Base-by-base conservation (phyloP, 345 rosid species). In the Syzygium grande region DNA sequence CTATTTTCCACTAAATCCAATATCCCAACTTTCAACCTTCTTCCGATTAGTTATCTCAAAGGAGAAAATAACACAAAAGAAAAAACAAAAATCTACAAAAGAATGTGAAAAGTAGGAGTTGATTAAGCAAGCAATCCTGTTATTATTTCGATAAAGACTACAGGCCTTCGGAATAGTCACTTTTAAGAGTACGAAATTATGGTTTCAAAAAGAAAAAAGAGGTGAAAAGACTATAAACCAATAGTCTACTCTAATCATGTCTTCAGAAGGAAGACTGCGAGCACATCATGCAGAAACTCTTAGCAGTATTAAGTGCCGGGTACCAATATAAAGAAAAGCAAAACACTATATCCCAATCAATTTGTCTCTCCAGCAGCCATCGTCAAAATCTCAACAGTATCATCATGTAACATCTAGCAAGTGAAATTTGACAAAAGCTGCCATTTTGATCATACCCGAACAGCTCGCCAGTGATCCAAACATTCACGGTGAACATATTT, bases 391-490 rank as follows among this genome's bases (percentile, higher is more conserved):
- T 73, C 83, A 34, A 73, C 27, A 73, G 49, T 13, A 19, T 5
- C 83, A 38, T 21, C 49, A 4, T 38, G 12, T 38, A 73, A 73
- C 2, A 73, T 19, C 49, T 73, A 19, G 46, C 27, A 53, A 84
- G 10, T 22, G 1, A 30, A 10, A 27, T 19, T 84, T 0, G 38
- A 80, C 0, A 1, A 11, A 77, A 83, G 52, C 29, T 43, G 43
- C 53, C 46, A 58, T 11, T 14, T 52, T 43, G 55, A 53, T 43
- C 90, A 80, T 90, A 97, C 99, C 99, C 91, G 94, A 58, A 97
- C 94, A 22, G 99, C 97, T 88, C 99, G 94, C 99, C 99, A 98
- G 63, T 98, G 99, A 90, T 98, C 99, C 93, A 98, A 94, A 89
- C 99, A 98, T 86, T 95, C 98, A 23, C 99, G 97, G 84, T 98